Base-by-base conservation (phyloP, 139 green algal species). In the Auxenochlorella pyrenoidosa region DNA sequence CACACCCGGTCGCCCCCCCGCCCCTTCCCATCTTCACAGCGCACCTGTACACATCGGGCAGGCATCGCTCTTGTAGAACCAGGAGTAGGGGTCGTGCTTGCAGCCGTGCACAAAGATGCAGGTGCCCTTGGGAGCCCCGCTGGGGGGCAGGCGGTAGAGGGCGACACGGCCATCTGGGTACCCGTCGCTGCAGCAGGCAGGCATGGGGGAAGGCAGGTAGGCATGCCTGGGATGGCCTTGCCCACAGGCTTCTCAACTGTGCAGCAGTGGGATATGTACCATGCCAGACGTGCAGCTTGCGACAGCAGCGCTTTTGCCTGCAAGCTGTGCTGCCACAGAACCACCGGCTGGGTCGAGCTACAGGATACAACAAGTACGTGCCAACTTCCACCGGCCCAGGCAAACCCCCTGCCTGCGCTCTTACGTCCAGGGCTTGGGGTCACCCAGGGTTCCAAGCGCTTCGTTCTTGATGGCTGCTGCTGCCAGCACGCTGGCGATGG, bases 41-140 rank as follows among this genome's bases (percentile, higher is more conserved):
- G 26, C 73, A 80, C 73, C 73, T 2, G 73, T 80, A 41, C 73
- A 80, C 73, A 40, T 5, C 26, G 73, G 73, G 73, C 73, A 80
- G 26, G 32, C 32, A 44, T 44, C 26, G 73, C 73, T 80, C 73
- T 80, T 80, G 73, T 80, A 80, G 73, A 80, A 80, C 73, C 73
- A 80, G 73, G 40, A 59, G 41, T 40, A 60, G 73, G 73, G 73
- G 73, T 80, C 73, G 73, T 80, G 73, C 41, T 80, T 60, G 73
- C 73, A 80, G 73, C 73, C 73, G 41, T 80, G 73, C 3, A 80
- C 24, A 34, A 80, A 80, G 73, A 80, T 80, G 73, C 73, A 80
- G 41, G 73, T 80, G 41, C 73, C 73, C 40, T 40, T 60, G 41
- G 73, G 71, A 1, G 43, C 15, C 21, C 63, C 28, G 63, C 63